Evolutionary conservation across 1,284 basidiomycete species (phyloP).

Genomic region (Apiotrichum veenhuisii): DNA sequence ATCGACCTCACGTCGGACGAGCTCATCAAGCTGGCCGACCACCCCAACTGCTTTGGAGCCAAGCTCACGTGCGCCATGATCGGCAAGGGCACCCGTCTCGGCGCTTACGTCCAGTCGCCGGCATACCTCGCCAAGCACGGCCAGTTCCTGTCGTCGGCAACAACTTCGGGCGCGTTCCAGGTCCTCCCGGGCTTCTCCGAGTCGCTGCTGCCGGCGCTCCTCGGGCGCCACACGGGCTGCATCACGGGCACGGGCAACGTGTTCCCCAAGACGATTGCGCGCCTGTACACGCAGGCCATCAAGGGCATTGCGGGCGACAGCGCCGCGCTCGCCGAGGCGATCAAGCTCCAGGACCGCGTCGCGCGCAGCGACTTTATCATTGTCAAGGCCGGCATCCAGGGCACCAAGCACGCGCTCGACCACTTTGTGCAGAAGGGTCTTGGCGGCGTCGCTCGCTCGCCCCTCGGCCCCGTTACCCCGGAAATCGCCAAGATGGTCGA

Average conservation of each 20-base stretch:
- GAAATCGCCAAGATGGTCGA: constrained; percentile 50
- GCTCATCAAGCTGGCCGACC: constrained; percentile 65
- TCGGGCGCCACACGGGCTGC: constrained; percentile 61
- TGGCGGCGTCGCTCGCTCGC: constrained; percentile 58
- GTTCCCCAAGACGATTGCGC: constrained; percentile 66
- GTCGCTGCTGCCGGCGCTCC: constrained; percentile 61
- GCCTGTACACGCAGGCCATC: constrained; percentile 57
- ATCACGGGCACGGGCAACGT: constrained; percentile 75
- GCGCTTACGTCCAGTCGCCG: constrained; percentile 52
- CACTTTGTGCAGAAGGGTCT: constrained; percentile 67
- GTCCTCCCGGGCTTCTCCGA: constrained; percentile 50
- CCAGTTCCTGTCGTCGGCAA: constrained; percentile 25
- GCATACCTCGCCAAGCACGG: constrained; percentile 37
- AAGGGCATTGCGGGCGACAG: constrained; percentile 52
- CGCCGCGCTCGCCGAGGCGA: constrained; percentile 62
- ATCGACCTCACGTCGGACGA: constrained; percentile 82
- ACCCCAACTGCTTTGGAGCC: constrained; percentile 83
- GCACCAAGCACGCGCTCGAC: constrained; percentile 61
- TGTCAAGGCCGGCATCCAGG: constrained; percentile 59
- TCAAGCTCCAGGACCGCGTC: constrained; percentile 64
- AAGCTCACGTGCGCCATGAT: constrained; percentile 83
- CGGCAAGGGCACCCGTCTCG: constrained; percentile 75
- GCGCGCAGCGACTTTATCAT: constrained; percentile 70
- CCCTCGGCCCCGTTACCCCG: constrained; percentile 53
- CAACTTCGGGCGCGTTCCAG: constrained; percentile 38